Evolutionary conservation across 2,329 filamentous ascomycete genomes (phyloP).

Genomic region (Celoporthe dispersa): DNA sequence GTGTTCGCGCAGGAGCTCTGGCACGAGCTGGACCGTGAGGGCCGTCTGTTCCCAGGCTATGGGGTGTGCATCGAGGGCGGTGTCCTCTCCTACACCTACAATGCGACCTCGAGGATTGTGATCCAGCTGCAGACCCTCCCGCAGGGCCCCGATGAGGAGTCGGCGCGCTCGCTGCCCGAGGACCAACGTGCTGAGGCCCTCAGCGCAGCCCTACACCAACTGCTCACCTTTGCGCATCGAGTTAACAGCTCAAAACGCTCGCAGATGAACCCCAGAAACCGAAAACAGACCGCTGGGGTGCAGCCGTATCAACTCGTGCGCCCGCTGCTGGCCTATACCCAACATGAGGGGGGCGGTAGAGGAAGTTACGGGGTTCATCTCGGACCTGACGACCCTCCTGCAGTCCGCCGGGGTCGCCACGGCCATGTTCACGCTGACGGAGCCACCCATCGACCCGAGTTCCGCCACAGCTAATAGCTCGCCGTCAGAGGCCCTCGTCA

Average conservation of each 20-base stretch:
- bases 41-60: constrained; percentile 71
- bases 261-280: constrained; percentile 52
- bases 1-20: constrained; percentile 86
- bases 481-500: constrained; percentile 51
- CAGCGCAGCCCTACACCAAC: constrained; percentile 70
- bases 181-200: constrained; percentile 66
- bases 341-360: constrained; percentile 48
- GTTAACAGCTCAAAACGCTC: constrained; percentile 73
- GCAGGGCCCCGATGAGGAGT: constrained; percentile 43
- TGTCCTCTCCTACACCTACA: constrained; percentile 59
- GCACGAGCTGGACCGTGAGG: constrained; percentile 85
- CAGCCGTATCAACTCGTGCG: constrained; percentile 56
- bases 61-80: constrained; percentile 68
- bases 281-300: constrained; percentile 42
- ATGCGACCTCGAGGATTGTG: constrained; percentile 60
- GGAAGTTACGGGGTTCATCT: constrained; percentile 47
- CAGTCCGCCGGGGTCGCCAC: constrained; percentile 50
- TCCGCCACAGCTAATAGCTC: constrained; percentile 34
- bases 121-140: constrained; percentile 70
- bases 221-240: constrained; percentile 79
- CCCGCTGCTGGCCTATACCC: constrained; percentile 54
- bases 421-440: constrained; percentile 48
- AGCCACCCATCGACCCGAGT: constrained; percentile 39
- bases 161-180: constrained; percentile 41
- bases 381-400: constrained; percentile 49